A percentile compares a stretch with the other conserved stretches of the same genome.
Evolutionary conservation across 108 stramenopile species (phyloP).

Genomic region (Nitzschia sp.): DNA sequence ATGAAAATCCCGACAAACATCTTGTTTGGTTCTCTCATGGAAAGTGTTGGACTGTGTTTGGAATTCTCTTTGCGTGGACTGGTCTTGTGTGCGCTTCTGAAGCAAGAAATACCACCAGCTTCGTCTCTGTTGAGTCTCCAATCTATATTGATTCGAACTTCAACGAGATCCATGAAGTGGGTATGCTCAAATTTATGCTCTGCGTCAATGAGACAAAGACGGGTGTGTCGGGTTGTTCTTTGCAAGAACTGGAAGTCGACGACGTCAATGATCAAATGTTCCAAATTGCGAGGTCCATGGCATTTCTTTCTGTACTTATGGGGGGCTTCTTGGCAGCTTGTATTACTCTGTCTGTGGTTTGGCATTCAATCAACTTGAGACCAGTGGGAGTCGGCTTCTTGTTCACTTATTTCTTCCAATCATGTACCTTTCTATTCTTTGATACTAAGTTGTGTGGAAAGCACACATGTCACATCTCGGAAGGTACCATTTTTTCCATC

Average conservation of each 20-base stretch:
- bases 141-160: slow-evolving; percentile 37
- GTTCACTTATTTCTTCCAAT: slow-evolving; percentile 52
- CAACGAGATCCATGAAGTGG: slow-evolving; percentile 26
- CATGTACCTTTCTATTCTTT: slow-evolving; percentile 51
- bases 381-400: slow-evolving; percentile 40
- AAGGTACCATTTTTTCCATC: slow-evolving; percentile 25
- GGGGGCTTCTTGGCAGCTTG: slow-evolving; percentile 43
- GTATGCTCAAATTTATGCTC: slow-evolving; percentile 37
- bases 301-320: slow-evolving; percentile 23
- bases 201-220: slow-evolving; percentile 38
- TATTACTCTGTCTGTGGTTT: slow-evolving; percentile 26
- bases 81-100: slow-evolving; percentile 15
- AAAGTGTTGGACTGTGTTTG: slow-evolving; percentile 34
- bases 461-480: slow-evolving; percentile 26
- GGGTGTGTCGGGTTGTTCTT: slow-evolving; percentile 6
- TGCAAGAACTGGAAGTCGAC: slow-evolving; percentile 16
- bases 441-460: slow-evolving; percentile 41
- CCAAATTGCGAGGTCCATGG: slow-evolving; percentile 22
- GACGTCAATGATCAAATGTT: slow-evolving; percentile 40
- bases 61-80: slow-evolving; percentile 20
- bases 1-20: background rate
- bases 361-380: slow-evolving; percentile 52
- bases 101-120: slow-evolving; percentile 22
- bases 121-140: slow-evolving; percentile 32
- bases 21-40: slow-evolving; percentile 35